Evolutionary conservation across 257 asterid genomes (phyloP).

Genomic region (Solanum rostratum): DNA sequence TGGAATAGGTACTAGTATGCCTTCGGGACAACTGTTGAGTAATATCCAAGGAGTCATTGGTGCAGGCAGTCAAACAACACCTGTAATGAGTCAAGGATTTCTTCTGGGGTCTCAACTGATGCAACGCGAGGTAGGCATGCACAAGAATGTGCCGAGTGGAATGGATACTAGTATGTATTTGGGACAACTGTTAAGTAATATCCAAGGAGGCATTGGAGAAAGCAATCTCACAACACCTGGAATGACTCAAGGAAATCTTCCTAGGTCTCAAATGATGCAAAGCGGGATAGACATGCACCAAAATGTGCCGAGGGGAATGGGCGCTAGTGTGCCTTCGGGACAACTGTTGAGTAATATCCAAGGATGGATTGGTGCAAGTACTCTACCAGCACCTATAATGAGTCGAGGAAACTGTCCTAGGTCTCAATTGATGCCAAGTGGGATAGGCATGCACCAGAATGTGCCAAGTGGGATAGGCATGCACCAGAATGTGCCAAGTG

Average conservation of each 20-base stretch:
- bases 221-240: constrained; percentile 17
- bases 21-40: constrained; percentile 31
- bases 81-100: no score
- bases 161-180: constrained; percentile 21
- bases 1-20: constrained; percentile 21
- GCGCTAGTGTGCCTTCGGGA: no score
- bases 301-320: no score
- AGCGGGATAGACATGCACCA: no score
- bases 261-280: no score
- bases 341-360: no score
- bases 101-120: no score
- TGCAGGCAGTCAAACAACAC: not conserved
- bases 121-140: constrained; percentile 13
- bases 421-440: no score
- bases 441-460: constrained; percentile 40
- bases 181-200: constrained; percentile 37
- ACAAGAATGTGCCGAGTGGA: constrained; percentile 39
- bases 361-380: no score
- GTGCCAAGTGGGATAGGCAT: constrained; percentile 32
- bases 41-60: constrained; percentile 40
- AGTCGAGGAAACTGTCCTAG: no score
- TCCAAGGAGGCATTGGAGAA: constrained; percentile 44
- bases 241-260: no score
- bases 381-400: no score
- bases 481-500: constrained; percentile 46